These are phyloP conservation scores for Pestalotiopsis sp. DNA, from an alignment of 2,329 filamentous ascomycete species.

Conservation along the genomic window DNA sequence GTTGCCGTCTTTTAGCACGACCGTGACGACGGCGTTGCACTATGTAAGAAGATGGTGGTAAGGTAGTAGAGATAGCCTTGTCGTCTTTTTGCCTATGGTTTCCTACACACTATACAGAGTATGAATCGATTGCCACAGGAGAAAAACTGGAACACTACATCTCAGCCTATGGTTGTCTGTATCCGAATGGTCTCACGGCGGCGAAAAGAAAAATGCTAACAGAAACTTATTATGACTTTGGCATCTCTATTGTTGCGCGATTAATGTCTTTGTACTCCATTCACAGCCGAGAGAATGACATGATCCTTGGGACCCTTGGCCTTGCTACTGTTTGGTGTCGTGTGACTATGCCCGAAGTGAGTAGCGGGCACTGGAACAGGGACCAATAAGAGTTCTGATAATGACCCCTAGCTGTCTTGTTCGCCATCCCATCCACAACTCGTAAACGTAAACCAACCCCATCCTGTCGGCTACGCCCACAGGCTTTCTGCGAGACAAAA, in stretches of 20 bases:
- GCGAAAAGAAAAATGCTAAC: neutral
- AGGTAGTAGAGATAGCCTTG: neutral
- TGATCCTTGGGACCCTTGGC: constrained; percentile 1
- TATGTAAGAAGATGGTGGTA: neutral
- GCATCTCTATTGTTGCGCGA: neutral
- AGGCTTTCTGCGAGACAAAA: neutral
- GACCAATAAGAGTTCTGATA: neutral
- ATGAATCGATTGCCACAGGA: neutral
- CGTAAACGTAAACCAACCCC: neutral
- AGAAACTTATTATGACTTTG: neutral
- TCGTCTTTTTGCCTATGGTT: neutral
- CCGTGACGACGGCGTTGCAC: neutral
- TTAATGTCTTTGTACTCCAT: constrained; percentile 2
- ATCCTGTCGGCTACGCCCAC: neutral
- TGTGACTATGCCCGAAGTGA: constrained; percentile 5
- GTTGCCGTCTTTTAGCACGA: neutral
- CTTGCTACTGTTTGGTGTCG: constrained; percentile 3
- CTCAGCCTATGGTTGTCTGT: neutral
- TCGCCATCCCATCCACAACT: neutral
- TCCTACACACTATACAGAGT: neutral
- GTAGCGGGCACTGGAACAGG: neutral
- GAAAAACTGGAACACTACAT: neutral
- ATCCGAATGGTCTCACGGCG: neutral
- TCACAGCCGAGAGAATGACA: neutral
- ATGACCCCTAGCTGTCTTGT: neutral